Evolutionary conservation across 768 basidiomycete genomes (phyloP).

Genomic region (Tephrocybe sp.): DNA sequence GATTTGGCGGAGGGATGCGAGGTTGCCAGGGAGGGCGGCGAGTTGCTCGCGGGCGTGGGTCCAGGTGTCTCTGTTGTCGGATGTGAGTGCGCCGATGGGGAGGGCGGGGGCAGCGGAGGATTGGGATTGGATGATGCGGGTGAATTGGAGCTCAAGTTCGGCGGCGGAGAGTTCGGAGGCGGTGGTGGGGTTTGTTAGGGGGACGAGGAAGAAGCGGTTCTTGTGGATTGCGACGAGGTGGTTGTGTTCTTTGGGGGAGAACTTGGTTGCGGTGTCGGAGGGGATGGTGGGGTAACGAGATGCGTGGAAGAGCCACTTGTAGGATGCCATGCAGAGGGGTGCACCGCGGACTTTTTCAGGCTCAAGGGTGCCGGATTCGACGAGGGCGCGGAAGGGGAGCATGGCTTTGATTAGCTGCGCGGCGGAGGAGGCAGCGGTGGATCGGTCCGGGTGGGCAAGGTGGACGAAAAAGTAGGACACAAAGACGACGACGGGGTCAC

Average conservation of each 20-base stretch:
- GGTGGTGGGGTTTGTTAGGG: slow-evolving; percentile 53
- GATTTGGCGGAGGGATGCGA: slow-evolving; percentile 79
- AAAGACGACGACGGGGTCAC: slow-evolving; percentile 88
- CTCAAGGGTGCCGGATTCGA: slow-evolving; percentile 78
- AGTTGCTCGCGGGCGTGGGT: slow-evolving; percentile 69
- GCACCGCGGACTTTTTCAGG: slow-evolving; percentile 80
- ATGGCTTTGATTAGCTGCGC: slow-evolving; percentile 84
- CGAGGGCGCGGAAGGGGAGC: slow-evolving; percentile 80
- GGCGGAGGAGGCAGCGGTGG: slow-evolving; percentile 67
- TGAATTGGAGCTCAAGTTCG: slow-evolving; percentile 83
- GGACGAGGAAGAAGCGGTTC: slow-evolving; percentile 87
- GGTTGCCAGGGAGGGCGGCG: slow-evolving; percentile 59
- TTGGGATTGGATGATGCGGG: slow-evolving; percentile 59
- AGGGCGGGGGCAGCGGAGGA: slow-evolving; percentile 49
- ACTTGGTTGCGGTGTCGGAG: slow-evolving; percentile 82
- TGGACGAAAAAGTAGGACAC: slow-evolving; percentile 97
- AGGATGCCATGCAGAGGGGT: slow-evolving; percentile 91
- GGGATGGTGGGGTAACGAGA: slow-evolving; percentile 85
- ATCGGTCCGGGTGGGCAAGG: slow-evolving; percentile 56
- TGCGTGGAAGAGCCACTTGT: slow-evolving; percentile 97
- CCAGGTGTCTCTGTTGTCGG: slow-evolving; percentile 91
- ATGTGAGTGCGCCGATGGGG: slow-evolving; percentile 81
- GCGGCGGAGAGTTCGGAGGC: slow-evolving; percentile 75
- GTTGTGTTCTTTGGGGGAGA: slow-evolving; percentile 70
- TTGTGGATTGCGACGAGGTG: slow-evolving; percentile 91